Evolutionary conservation across 768 basidiomycete genomes (phyloP), one percentile per base, ranked within the genome.

Genomic region (Albatrellus ellisii): DNA sequence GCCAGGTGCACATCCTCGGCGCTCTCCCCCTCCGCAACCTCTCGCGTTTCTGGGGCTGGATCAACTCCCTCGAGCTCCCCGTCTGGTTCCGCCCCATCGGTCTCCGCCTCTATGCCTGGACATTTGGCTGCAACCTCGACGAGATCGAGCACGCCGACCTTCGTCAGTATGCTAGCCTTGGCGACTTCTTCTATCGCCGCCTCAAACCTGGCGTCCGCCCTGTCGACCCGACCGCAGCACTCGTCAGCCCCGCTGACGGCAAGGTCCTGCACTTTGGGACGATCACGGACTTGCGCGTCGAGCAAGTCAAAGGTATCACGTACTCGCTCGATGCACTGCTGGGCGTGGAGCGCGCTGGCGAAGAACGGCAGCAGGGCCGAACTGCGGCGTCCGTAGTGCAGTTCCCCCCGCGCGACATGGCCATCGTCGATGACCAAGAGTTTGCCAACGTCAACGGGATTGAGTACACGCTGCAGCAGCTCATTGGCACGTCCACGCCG

Each of bases 381-480:
- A 61, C 72, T 6, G 59, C 63, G 4, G 56, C 67, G 2, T 61
- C 62, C 15, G 47, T 66, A 20, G 52, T 69, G 36, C 59, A 68
- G 2, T 67, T 64, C 47, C 62, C 63, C 25, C 64, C 60, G 24
- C 59, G 65, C 22, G 71, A 76, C 44, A 68, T 72, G 62, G 68
- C 69, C 22, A 62, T 74, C 15, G 84, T 94, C 27, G 73, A 86
- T 54, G 86, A 97, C 62, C 73, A 68, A 47, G 81, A 92, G 48
- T 99, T 99, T 54, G 95, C 94, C 3, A 81, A 88, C 55, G 87
- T 99, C 51, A 99, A 99, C 54, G 91, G 92, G 34, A 95, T 99
- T 53, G 80, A 87, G 54, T 98, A 99, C 63, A 88, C 79, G 32
- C 74, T 99, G n/a, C 78, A 82, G 39, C 75, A 89, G 51, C 81